Conservation (phyloP, 805 yeast species). For the Candida adriatica region DNA sequence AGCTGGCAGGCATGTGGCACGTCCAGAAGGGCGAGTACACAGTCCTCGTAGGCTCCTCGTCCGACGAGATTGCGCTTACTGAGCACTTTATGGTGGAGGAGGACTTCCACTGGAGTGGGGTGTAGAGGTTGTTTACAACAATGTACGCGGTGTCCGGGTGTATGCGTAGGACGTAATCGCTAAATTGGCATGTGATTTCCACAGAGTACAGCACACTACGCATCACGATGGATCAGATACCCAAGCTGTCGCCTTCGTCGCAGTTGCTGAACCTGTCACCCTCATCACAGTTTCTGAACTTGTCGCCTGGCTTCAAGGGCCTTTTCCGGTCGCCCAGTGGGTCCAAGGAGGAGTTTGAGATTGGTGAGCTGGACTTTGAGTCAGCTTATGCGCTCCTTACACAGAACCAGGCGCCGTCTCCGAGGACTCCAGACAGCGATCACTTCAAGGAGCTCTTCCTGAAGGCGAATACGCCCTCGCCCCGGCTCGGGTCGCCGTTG, state of each 20-base stretch:
- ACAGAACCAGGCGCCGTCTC: conserved; percentile 3
- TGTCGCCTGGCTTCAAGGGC: not conserved
- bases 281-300: not conserved
- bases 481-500: conserved; percentile 7
- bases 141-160: too few species aligned
- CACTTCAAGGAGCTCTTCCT: conserved; percentile 11
- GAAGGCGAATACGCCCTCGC: conserved; percentile 12
- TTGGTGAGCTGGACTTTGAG: conserved; percentile 24
- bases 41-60: conserved; percentile 39
- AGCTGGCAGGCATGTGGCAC: conserved; percentile 41
- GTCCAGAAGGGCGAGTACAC: conserved; percentile 44
- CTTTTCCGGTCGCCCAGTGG: not conserved
- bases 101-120: conserved; percentile 16
- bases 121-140: not conserved
- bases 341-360: conserved; percentile 2
- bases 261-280: not conserved
- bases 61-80: conserved; percentile 23
- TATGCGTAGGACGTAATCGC: too few species aligned
- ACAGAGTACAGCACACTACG: too few species aligned
- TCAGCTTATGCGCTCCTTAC: conserved; percentile 24
- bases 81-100: conserved; percentile 22
- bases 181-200: too few species aligned
- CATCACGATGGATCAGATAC: not conserved
- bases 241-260: not conserved
- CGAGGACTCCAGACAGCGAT: conserved; percentile 1